These are phyloP conservation scores for Leptographium flavum DNA, from an alignment of 2,329 filamentous ascomycete species.

Conservation along the genomic window DNA sequence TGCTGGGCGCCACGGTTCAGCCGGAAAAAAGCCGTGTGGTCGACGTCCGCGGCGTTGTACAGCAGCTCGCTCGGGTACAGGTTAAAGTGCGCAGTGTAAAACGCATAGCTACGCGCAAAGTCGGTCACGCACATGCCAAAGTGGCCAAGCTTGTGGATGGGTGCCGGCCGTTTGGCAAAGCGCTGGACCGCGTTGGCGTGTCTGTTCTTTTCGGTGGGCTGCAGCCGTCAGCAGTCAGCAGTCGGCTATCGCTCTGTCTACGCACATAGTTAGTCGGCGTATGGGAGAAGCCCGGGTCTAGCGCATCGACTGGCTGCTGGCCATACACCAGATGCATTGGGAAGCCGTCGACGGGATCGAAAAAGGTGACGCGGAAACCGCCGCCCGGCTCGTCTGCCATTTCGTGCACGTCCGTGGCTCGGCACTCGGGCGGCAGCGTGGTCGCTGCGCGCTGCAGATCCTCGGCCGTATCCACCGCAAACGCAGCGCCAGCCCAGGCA, in stretches of 20 bases:
- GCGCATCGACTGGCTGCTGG: conserved; percentile 25
- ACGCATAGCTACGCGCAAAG: conserved; percentile 32
- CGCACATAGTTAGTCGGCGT: conserved; percentile 29
- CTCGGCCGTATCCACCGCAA: conserved; percentile 39
- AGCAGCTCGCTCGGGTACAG: conserved; percentile 33
- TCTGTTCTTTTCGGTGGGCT: conserved; percentile 36
- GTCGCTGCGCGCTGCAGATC: conserved; percentile 37
- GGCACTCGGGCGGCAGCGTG: conserved; percentile 31
- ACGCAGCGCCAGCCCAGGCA: conserved; percentile 42
- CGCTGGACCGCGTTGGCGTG: conserved; percentile 33
- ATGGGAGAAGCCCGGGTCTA: conserved; percentile 27
- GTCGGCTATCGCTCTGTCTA: background rate
- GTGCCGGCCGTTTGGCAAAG: conserved; percentile 28
- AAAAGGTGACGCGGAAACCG: conserved; percentile 36
- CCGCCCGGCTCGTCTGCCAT: conserved; percentile 36
- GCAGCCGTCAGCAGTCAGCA: background rate
- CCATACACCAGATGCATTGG: conserved; percentile 43
- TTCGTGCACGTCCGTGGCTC: conserved; percentile 32
- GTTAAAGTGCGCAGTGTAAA: conserved; percentile 36
- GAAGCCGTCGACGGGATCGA: conserved; percentile 39
- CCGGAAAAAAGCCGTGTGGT: conserved; percentile 31
- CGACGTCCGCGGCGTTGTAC: conserved; percentile 20
- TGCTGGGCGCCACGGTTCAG: conserved; percentile 27
- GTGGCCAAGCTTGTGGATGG: conserved; percentile 37
- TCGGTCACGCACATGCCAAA: conserved; percentile 39